A percentile compares a stretch with the other conserved stretches of the same genome.
These are phyloP conservation scores for Fusarium xyrophilum DNA, from an alignment of 2,329 filamentous ascomycete genomes.

Conservation along the genomic window DNA sequence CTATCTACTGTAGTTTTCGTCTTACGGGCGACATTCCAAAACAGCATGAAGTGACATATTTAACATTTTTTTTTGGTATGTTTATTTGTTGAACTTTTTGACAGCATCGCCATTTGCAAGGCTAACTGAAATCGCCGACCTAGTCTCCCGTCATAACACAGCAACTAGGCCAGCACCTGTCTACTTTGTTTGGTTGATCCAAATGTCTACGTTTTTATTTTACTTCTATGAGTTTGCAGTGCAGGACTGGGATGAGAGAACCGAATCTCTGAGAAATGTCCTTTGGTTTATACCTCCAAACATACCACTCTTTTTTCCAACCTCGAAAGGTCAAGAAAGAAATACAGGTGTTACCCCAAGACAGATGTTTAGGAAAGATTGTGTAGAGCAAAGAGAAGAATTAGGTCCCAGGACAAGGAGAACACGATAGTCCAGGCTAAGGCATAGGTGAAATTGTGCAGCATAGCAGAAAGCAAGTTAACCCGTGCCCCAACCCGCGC, in stretches of 20 bases:
- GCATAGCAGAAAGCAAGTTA: conserved; percentile 43
- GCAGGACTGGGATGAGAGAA: conserved; percentile 12
- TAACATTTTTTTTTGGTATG: background rate
- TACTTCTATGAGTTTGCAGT: conserved; percentile 26
- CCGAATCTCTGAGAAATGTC: conserved; percentile 14
- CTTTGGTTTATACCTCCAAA: conserved; percentile 25
- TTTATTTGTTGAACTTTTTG: conserved; percentile 14
- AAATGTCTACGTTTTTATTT: conserved; percentile 32
- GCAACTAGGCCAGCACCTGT: conserved; percentile 25
- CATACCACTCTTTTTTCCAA: conserved; percentile 11
- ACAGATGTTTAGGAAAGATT: conserved; percentile 25
- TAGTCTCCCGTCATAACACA: conserved; percentile 7
- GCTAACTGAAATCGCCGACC: conserved; percentile 19
- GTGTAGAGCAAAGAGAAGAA: conserved; percentile 38
- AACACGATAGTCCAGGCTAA: conserved; percentile 21
- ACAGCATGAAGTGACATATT: background rate
- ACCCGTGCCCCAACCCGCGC: conserved; percentile 38
- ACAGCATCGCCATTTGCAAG: conserved; percentile 31
- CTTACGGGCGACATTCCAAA: background rate
- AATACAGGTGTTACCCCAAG: conserved; percentile 19
- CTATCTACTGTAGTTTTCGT: too few relatives aligned
- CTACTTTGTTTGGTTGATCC: conserved; percentile 26
- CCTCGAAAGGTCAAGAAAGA: background rate
- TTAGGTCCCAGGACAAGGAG: conserved; percentile 17
- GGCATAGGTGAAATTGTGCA: conserved; percentile 42